phyloP scores from a whole-genome alignment of 2,329 filamentous ascomycete genomes.

The Penicillium vulpinum region DNA sequence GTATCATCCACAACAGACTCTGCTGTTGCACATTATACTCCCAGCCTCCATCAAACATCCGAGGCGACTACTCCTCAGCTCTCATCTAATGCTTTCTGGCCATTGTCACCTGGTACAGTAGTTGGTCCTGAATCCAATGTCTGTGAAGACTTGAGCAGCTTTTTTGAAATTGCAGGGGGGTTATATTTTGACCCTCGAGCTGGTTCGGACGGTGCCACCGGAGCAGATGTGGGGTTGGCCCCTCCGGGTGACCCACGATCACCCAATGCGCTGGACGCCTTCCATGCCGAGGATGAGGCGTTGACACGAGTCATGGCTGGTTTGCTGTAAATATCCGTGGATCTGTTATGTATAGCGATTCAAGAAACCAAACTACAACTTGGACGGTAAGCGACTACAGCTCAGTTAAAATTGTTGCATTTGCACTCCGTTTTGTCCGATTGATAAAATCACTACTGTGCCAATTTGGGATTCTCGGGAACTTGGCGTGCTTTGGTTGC shows the following conservation, averaged over 20 bases:
- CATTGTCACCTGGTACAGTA: constrained; percentile 15
- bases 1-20: constrained; percentile 3
- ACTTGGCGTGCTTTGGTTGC: neutral
- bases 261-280: constrained; percentile 26
- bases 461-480: neutral
- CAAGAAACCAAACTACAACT: neutral
- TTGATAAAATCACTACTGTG: neutral
- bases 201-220: constrained; percentile 7
- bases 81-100: constrained; percentile 17
- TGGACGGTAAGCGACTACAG: neutral
- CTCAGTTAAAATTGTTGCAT: neutral
- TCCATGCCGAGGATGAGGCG: constrained; percentile 38
- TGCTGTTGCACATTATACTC: neutral
- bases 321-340: constrained; percentile 23
- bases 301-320: constrained; percentile 39
- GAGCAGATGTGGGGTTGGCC: constrained; percentile 9
- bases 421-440: neutral
- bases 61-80: constrained; percentile 16
- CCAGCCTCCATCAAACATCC: constrained; percentile 9
- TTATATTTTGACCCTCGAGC: constrained; percentile 31
- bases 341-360: neutral
- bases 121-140: constrained; percentile 19
- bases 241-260: constrained; percentile 2
- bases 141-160: constrained; percentile 56
- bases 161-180: constrained; percentile 62